Evolutionary conservation across 2,329 filamentous ascomycete species (phyloP).

Genomic region (Endoconidiophora polonica): DNA sequence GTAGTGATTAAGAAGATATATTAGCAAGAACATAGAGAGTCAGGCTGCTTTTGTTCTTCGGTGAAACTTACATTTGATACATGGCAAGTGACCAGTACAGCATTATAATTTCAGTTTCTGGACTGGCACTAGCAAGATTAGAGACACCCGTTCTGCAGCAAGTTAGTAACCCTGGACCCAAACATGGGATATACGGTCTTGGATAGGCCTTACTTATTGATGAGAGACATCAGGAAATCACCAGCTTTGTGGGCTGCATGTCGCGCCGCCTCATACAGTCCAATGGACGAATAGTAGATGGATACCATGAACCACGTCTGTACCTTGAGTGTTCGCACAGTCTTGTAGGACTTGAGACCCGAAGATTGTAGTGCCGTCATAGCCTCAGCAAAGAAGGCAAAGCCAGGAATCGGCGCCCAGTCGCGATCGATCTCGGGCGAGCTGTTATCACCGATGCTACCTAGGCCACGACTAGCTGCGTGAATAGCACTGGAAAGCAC

Average conservation of each 20-base stretch:
- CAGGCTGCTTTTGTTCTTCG: no score
- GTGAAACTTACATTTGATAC: conserved; percentile 7
- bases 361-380: not conserved
- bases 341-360: conserved; percentile 2
- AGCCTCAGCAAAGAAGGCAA: conserved; percentile 5
- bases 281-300: conserved; percentile 3
- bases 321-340: not conserved
- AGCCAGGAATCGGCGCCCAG: conserved; percentile 3
- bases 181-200: not conserved
- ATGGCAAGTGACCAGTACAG: conserved; percentile 6
- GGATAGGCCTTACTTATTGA: not conserved
- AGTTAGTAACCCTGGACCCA: not conserved
- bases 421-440: not conserved
- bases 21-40: not conserved
- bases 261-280: not conserved
- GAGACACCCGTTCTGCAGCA: not conserved
- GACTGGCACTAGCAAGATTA: not conserved
- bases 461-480: not conserved
- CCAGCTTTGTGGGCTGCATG: not conserved
- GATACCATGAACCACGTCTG: conserved; percentile 6
- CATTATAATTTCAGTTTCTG: conserved; percentile 3
- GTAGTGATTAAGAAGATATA: no score
- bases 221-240: not conserved
- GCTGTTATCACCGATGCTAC: not conserved
- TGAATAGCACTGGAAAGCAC: no score